Evolutionary conservation across 78 protist species (phyloP).

Genomic region (Dictyostelium discoideum): DNA sequence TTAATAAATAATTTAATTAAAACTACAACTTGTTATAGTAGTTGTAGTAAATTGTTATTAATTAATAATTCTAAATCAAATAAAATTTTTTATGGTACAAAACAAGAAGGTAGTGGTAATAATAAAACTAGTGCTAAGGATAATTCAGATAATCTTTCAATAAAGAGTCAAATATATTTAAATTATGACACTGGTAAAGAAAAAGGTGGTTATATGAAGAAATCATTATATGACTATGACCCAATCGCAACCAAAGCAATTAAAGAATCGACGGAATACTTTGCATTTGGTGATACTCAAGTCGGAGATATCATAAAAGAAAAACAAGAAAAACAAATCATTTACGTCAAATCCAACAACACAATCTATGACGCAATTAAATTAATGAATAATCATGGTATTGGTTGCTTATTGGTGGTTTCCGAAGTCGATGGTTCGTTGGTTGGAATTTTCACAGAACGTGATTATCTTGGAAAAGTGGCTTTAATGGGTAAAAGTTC

Average conservation of each 20-base stretch:
- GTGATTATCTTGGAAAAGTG: conserved; percentile 55
- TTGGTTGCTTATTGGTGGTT: conserved; percentile 45
- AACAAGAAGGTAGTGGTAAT: neutral
- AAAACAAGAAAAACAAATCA: neutral
- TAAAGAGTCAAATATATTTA: neutral
- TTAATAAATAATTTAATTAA: neutral
- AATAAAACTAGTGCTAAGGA: neutral
- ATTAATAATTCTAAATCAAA: neutral
- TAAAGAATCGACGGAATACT: neutral
- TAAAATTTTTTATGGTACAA: neutral
- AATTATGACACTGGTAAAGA: neutral
- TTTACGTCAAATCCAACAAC: neutral
- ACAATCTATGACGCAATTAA: conserved; percentile 22
- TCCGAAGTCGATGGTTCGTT: neutral
- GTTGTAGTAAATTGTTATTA: neutral
- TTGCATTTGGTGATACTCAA: conserved; percentile 65
- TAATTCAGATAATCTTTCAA: neutral
- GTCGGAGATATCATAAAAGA: conserved; percentile 25
- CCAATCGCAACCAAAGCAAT: neutral
- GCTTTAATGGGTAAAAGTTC: conserved; percentile 9
- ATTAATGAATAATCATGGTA: conserved; percentile 31
- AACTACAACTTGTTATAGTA: neutral
- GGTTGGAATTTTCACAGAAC: conserved; percentile 54
- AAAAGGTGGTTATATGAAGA: neutral
- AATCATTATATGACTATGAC: conserved; percentile 55